These are phyloP conservation scores for Fraxinus excelsior DNA, from an alignment of 257 asterid species.

Conservation along the genomic window DNA sequence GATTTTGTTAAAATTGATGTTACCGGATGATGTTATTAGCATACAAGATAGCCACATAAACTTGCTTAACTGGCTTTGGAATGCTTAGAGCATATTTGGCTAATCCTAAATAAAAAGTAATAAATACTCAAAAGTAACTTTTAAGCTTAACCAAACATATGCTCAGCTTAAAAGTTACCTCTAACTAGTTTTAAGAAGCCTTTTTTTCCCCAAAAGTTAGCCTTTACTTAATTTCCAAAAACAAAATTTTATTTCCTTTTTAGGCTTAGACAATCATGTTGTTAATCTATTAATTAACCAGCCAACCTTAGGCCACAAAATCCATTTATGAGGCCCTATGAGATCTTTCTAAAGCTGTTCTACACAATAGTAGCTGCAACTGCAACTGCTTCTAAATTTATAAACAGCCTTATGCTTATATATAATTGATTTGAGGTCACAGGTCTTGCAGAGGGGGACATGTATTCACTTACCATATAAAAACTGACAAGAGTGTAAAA, in stretches of 20 bases:
- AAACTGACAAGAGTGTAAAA: not conserved
- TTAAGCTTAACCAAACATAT: not conserved
- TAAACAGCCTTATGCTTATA: not conserved
- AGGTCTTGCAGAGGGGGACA: not conserved
- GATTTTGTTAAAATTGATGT: not conserved
- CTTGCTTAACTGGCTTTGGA: not conserved
- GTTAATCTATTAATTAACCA: not conserved
- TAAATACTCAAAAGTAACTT: not conserved
- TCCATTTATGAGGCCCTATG: not conserved
- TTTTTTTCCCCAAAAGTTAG: not conserved
- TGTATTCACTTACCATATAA: slow-evolving; percentile 9
- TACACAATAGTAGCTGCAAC: not conserved
- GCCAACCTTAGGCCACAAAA: not conserved
- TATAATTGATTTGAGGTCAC: slow-evolving; percentile 17
- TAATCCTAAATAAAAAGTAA: not conserved
- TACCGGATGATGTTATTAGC: not conserved
- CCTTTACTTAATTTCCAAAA: not conserved
- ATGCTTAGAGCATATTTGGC: not conserved
- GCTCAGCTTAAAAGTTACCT: not conserved
- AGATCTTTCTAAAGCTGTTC: not conserved
- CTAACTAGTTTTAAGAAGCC: not conserved
- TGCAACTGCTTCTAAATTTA: not conserved
- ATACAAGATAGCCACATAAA: not conserved
- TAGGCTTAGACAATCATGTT: not conserved
- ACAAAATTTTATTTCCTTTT: not conserved